Evolutionary conservation across 345 rosid genomes (phyloP), one percentile per base, ranked within the genome.

Genomic region (Citrus trifoliata): DNA sequence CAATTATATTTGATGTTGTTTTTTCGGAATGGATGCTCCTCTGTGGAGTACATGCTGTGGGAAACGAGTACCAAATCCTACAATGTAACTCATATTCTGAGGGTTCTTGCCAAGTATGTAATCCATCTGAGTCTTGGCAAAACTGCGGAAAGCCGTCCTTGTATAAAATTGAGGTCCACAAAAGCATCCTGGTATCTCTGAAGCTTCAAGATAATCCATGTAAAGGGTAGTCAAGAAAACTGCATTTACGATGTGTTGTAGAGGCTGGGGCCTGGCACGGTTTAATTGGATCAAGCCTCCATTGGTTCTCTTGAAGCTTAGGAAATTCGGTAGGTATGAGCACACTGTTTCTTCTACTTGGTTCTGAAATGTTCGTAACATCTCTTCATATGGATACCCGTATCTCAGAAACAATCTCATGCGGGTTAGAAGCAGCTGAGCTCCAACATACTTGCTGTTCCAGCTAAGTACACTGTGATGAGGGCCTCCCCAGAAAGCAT

Each of bases 381-480:
- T 93, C 68, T 92, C 97, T 85, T 96, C 95, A 63, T 93, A 92
- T 12, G 99, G 99, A 82, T 93, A 93, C 9, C 97, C 95, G 81
- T 92, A 42, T 12, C 51, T 92, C 74, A 93, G 73, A 87, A 93
- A 96, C 84, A 96, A 81, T 84, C 98, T 89, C 82, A 96, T 71
- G 59, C 94, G 92, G 75, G 89, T 93, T 71, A 94, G 46, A 64
- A 94, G 92, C 74, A 94, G 82, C 99, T 94, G 61, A 74, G 95
- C 95, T 74, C 96, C 99, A 13, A 98, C 79, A 78, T 93, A 98
- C 87, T 97, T 97, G 86, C 94, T 97, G 85, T 97, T 98, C 99
- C 99, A 97, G 84, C 93, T 93, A 86, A 93, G 89, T 0, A 97
- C 98, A 67, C 95, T 97, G 82, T 90, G 90, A 81, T 86, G 51